These are phyloP conservation scores for Ceraceosorus bombacis DNA, from an alignment of 1,284 basidiomycete species.

Conservation along the genomic window DNA sequence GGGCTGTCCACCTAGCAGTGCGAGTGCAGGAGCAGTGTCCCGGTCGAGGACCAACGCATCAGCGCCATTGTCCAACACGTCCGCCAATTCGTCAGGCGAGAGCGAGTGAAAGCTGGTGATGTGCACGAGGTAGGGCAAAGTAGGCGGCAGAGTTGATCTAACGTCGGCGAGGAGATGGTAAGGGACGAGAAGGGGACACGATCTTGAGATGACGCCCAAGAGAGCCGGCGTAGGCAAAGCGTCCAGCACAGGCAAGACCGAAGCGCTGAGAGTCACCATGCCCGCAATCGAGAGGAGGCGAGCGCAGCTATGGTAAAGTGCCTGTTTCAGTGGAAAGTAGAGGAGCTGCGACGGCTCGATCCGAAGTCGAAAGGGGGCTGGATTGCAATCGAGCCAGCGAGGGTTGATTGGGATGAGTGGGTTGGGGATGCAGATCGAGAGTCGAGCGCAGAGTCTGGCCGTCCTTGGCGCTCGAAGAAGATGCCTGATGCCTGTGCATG, in stretches of 20 bases:
- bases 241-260: constrained; percentile 30
- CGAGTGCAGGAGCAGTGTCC: constrained; percentile 20
- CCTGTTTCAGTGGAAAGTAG: too few relatives aligned
- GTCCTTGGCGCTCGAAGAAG: too few relatives aligned
- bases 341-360: too few relatives aligned
- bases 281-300: neutral
- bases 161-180: constrained; percentile 14
- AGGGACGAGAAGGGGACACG: constrained; percentile 27
- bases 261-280: constrained; percentile 38
- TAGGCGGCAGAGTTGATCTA: constrained; percentile 10
- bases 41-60: constrained; percentile 29
- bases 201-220: constrained; percentile 21
- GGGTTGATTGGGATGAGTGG: too few relatives aligned
- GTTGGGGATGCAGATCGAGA: too few relatives aligned
- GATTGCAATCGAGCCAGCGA: too few relatives aligned
- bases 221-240: constrained; percentile 16
- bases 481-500: too few relatives aligned
- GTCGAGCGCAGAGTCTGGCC: too few relatives aligned
- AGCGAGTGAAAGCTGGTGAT: constrained; percentile 3
- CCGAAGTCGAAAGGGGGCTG: too few relatives aligned
- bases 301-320: too few relatives aligned
- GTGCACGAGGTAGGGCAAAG: constrained; percentile 26
- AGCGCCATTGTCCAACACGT: constrained; percentile 36
- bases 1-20: constrained; percentile 20
- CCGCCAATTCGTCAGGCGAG: constrained; percentile 24